Conservation (phyloP, 2,329 filamentous ascomycete genomes). For the Claviceps cyperi region DNA sequence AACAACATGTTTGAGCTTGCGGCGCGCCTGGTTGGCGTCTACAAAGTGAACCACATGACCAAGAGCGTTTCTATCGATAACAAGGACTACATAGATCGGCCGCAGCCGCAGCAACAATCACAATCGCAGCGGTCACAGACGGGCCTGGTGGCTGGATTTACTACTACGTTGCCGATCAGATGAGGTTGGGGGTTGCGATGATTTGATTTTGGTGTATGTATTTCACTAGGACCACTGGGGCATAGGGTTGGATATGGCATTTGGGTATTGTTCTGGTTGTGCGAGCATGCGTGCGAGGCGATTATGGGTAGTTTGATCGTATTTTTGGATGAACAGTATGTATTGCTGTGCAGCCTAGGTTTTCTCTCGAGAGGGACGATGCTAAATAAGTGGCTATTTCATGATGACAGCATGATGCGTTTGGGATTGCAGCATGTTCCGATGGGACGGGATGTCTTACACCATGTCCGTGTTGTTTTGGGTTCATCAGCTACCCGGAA, state of each 20-base stretch:
- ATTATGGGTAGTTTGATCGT: neutral
- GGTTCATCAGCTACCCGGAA: too few species aligned
- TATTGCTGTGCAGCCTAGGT: neutral
- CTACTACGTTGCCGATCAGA: constrained; percentile 22
- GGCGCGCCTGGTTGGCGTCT: constrained; percentile 87
- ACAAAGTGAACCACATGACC: constrained; percentile 99
- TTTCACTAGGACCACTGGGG: neutral
- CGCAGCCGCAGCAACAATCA: constrained; percentile 17
- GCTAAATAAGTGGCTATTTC: neutral
- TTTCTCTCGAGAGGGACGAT: neutral
- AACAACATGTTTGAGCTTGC: constrained; percentile 99
- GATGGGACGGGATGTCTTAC: too few species aligned
- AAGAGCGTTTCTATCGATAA: constrained; percentile 87
- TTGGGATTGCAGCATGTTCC: too few species aligned
- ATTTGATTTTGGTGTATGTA: constrained; percentile 2
- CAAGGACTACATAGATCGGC: constrained; percentile 51
- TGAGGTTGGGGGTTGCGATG: constrained; percentile 6
- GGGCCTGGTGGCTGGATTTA: constrained; percentile 11
- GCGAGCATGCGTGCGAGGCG: neutral
- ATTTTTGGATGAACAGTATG: constrained; percentile 3
- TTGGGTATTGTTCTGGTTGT: neutral
- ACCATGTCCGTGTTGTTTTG: too few species aligned
- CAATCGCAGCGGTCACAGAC: constrained; percentile 17
- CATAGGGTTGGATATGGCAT: neutral
- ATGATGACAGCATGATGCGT: neutral